Percentiles rank a stretch among this genome's conserved stretches.
Conservation (phyloP, 257 asterid species). For the Paraleonurus japonicus region DNA sequence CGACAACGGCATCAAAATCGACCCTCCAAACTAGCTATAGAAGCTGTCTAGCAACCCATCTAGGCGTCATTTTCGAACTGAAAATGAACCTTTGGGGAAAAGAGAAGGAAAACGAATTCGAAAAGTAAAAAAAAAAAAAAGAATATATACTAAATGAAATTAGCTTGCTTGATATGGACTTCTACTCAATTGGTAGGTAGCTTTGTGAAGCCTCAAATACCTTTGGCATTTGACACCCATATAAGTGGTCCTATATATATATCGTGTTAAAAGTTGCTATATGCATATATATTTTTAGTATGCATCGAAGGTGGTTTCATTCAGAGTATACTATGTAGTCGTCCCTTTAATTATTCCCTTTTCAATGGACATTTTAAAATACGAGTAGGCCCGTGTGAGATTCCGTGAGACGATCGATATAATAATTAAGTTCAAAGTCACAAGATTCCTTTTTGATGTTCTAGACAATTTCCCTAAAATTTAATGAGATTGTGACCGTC, state of each 20-base stretch:
- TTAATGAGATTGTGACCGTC: too few species aligned
- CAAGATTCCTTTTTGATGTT: too few species aligned
- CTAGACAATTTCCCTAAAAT: too few species aligned
- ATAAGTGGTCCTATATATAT: background rate
- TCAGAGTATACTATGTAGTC: too few species aligned
- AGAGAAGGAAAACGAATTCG: background rate
- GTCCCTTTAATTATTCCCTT: background rate
- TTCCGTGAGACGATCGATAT: background rate
- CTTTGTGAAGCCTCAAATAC: background rate
- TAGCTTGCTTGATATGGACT: conserved; percentile 23
- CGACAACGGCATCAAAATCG: background rate
- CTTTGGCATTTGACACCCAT: background rate
- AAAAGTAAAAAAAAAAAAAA: background rate
- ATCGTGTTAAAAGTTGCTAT: too few species aligned
- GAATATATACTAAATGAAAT: background rate
- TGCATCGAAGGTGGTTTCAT: too few species aligned
- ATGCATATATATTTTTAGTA: too few species aligned
- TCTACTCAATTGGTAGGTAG: background rate
- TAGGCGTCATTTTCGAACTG: background rate
- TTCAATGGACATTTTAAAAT: background rate
- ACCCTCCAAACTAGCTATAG: background rate
- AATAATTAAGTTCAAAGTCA: background rate
- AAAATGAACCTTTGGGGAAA: too few species aligned
- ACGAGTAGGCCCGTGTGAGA: background rate
- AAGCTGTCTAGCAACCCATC: background rate